phyloP scores from a whole-genome alignment of 495 filamentous ascomycete species.

The Rostrohypoxylon terebratum region DNA sequence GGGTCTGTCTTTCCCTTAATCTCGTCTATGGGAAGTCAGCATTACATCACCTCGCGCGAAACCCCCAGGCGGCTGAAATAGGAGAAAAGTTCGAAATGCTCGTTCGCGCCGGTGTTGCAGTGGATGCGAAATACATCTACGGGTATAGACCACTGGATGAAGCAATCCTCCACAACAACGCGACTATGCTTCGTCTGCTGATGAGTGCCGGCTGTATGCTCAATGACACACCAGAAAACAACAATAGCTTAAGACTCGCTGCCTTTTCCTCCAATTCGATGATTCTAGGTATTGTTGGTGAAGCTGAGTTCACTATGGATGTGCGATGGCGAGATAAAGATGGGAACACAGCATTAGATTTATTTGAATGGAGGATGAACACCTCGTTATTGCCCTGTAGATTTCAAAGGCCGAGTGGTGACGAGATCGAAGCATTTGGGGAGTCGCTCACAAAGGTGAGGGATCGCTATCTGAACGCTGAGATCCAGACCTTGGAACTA shows the following conservation, averaged over 20 bases:
- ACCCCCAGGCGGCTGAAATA: background rate
- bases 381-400: background rate
- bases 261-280: background rate
- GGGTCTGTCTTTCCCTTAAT: background rate
- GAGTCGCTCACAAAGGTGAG: conserved; percentile 9
- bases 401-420: background rate
- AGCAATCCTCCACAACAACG: background rate
- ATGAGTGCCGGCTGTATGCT: conserved; percentile 27
- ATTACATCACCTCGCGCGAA: background rate
- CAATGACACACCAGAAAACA: background rate
- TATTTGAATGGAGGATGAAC: conserved; percentile 28
- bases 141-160: background rate
- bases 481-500: conserved; percentile 23
- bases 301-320: conserved; percentile 13
- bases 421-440: conserved; percentile 22
- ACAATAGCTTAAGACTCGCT: background rate
- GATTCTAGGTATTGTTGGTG: conserved; percentile 7
- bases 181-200: conserved; percentile 17
- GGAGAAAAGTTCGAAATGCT: conserved; percentile 23
- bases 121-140: background rate
- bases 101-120: background rate
- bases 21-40: background rate
- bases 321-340: conserved; percentile 1
- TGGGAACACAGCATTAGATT: conserved; percentile 10
- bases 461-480: conserved; percentile 30